These are phyloP conservation scores for Excoecaria cochinchinensis DNA, from an alignment of 345 rosid genomes.

Conservation along the genomic window DNA sequence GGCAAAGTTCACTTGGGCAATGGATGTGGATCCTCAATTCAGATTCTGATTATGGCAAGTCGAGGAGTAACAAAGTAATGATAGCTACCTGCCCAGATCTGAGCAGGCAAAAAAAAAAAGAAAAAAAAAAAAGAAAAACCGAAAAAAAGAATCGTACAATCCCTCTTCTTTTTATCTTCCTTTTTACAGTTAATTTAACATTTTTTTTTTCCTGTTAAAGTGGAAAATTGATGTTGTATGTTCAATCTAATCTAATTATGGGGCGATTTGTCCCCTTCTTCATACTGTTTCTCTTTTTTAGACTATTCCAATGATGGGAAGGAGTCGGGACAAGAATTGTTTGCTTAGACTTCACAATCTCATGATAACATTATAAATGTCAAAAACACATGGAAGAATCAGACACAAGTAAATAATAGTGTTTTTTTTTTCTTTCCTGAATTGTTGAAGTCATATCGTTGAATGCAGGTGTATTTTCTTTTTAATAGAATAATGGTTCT, in stretches of 20 bases:
- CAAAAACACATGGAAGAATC: background rate
- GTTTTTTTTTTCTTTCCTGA: background rate
- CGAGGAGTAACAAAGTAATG: background rate
- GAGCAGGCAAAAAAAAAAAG: too few relatives aligned
- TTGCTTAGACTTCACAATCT: constrained; percentile 4
- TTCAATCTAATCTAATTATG: constrained; percentile 33
- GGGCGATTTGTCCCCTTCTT: constrained; percentile 20
- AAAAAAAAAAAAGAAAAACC: too few relatives aligned
- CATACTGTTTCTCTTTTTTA: background rate
- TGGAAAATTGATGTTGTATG: constrained; percentile 21
- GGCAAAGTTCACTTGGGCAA: constrained; percentile 93
- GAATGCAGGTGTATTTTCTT: too few relatives aligned
- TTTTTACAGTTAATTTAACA: constrained; percentile 14
- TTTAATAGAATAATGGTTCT: too few relatives aligned
- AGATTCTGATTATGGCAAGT: constrained; percentile 57
- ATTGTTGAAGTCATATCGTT: background rate
- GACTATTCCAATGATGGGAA: constrained; percentile 8
- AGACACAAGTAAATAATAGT: background rate
- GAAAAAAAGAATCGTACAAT: background rate
- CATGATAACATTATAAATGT: constrained; percentile 13
- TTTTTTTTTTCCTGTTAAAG: constrained; percentile 17
- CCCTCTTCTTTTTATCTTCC: background rate
- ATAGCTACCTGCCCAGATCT: background rate
- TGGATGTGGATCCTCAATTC: constrained; percentile 91
- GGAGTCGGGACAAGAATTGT: constrained; percentile 7